Percentiles rank a stretch among this genome's conserved stretches.
These are phyloP conservation scores for Trametes cubensis DNA, from an alignment of 768 basidiomycete species.

Conservation along the genomic window DNA sequence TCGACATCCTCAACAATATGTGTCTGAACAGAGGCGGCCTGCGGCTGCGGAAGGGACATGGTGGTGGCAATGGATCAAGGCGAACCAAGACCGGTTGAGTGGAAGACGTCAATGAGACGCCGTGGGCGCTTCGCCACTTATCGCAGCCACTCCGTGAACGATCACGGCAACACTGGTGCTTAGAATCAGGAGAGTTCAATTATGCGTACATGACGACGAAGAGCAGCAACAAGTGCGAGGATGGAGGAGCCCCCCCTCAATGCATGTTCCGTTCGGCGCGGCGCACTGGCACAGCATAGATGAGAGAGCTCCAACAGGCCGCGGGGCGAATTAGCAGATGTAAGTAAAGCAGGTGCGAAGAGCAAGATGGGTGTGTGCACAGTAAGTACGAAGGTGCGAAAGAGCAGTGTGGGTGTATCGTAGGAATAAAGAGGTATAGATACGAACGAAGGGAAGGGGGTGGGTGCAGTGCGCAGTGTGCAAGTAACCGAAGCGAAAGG, in stretches of 20 bases:
- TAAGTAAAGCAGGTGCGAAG: not conserved
- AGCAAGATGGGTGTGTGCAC: constrained; percentile 10
- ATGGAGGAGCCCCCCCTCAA: not conserved
- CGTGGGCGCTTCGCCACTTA: too few relatives aligned
- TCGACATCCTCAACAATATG: too few relatives aligned
- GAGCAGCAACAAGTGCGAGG: constrained; percentile 7
- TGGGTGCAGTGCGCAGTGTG: not conserved
- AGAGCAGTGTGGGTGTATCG: constrained; percentile 15
- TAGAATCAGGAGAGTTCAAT: too few relatives aligned
- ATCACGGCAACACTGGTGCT: too few relatives aligned
- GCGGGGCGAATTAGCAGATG: constrained; percentile 9
- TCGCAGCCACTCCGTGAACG: too few relatives aligned
- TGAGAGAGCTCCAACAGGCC: not conserved
- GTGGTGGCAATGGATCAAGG: too few relatives aligned
- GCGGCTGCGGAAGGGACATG: too few relatives aligned
- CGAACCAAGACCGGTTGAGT: too few relatives aligned
- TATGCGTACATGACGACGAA: not conserved
- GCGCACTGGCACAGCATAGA: too few relatives aligned
- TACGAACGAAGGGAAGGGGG: constrained; percentile 21
- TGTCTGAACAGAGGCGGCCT: too few relatives aligned
- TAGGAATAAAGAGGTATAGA: constrained; percentile 30
- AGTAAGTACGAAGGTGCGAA: constrained; percentile 3
- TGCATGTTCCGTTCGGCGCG: too few relatives aligned
- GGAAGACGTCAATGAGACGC: too few relatives aligned
- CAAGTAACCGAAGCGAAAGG: not conserved